These are phyloP conservation scores for Aspergillus mulundensis DNA, from an alignment of 495 filamentous ascomycete species.

Conservation along the genomic window DNA sequence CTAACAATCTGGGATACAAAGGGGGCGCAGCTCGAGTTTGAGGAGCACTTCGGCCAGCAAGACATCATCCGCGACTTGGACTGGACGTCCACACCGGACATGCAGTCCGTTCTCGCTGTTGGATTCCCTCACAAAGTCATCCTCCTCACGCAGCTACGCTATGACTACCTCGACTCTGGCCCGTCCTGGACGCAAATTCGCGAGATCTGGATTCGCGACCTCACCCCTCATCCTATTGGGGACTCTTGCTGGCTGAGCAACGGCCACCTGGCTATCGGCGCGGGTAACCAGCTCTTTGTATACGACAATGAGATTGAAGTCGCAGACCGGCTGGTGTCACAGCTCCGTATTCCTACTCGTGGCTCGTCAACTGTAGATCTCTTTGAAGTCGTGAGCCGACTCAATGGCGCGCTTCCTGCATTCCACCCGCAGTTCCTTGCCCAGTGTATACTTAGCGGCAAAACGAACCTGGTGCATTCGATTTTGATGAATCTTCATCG, in stretches of 20 bases:
- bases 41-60: constrained; percentile 64
- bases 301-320: constrained; percentile 71
- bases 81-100: constrained; percentile 91
- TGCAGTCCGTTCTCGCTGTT: constrained; percentile 86
- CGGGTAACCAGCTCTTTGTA: constrained; percentile 90
- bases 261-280: constrained; percentile 79
- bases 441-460: constrained; percentile 83
- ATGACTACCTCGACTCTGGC: constrained; percentile 86
- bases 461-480: constrained; percentile 65
- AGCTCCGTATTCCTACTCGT: constrained; percentile 59
- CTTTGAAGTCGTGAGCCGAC: constrained; percentile 72
- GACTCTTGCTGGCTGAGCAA: constrained; percentile 87
- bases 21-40: constrained; percentile 76
- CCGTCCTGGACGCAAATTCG: constrained; percentile 84
- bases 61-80: constrained; percentile 84
- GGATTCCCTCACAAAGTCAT: constrained; percentile 83
- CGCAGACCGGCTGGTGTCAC: constrained; percentile 57
- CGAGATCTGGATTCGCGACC: constrained; percentile 73
- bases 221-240: constrained; percentile 88
- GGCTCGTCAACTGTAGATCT: constrained; percentile 53
- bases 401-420: constrained; percentile 85
- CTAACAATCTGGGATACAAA: constrained; percentile 91
- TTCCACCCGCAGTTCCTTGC: constrained; percentile 92
- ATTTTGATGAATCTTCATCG: constrained; percentile 72
- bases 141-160: constrained; percentile 86